Base-by-base conservation (phyloP, 306 rosid species). In the Lupinus albus region DNA sequence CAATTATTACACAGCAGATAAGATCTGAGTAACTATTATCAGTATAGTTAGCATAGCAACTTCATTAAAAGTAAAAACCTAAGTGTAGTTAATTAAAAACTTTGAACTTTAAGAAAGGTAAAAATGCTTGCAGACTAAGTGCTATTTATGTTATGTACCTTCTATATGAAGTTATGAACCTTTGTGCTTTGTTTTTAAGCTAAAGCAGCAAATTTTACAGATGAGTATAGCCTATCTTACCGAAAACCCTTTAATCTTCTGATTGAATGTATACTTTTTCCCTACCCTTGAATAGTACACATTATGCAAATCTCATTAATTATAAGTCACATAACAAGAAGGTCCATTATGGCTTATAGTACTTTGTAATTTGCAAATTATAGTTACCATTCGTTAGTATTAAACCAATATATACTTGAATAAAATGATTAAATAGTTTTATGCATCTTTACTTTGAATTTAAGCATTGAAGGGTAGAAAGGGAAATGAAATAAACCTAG, bases 21-120 rank as follows among this genome's bases (percentile, higher is more conserved):
- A 74, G 78, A 75, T 84, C 85, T 78, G 82, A 76, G 79, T 78
- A 79, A 68, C 81, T 44, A 50, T 61, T 33, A 33, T 33, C n/a
- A n/a, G 49, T 36, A 48, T 48, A 55, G 57, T 42, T 46, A 68
- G 39, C 64, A 55, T 9, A 64, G 6, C 73, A 18, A 56, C 68
- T 51, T 33, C 6, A 58, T 25, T 25, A 2, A 25, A 25, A 33
- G 15, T 16, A 30, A 33, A 50, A 54, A 64, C 42, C 30, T 25
- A 25, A 25, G 11, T 38, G 42, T n/a, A n/a, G 71, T 60, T 69
- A 70, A 56, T 81, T 32, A 67, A 71, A 3, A 68, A 77, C 59
- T 48, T 54, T 44, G 11, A 72, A 44, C 71, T 72, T 71, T 38
- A 73, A 66, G 41, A 64, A 56, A 64, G 58, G 61, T 15, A 8